Evolutionary conservation across 495 filamentous ascomycete species (phyloP), one percentile per base, ranked within the genome.

Genomic region (Aspergillus cristatus): DNA sequence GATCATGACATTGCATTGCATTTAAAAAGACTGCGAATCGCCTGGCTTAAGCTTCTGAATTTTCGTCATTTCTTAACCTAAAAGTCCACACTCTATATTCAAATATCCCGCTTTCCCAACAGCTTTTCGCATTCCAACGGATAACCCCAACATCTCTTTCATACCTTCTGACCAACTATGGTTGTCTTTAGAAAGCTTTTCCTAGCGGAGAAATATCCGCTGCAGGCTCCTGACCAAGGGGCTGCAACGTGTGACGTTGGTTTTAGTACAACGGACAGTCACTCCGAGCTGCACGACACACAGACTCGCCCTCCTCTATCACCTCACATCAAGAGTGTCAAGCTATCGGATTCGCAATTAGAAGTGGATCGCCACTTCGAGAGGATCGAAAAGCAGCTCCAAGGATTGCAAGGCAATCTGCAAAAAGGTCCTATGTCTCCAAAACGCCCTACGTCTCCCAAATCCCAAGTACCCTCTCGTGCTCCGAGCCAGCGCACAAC

Each of bases 381-480:
- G 18, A 53, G 56, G 18, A 60, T 66, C 15, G 63, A 67, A 18
- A 55, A 54, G 37, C 58, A 69, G 36, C 65, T 66, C 34, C 62
- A 65, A 41, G 51, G 57, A 49, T 43, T 63, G 43, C 58, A 67
- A 37, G 54, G 61, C 24, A 48, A 54, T 15, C 47, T 69, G 14
- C 51, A 41, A 8, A 24, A 45, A 18, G 45, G 55, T 14, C 58
- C 63, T 1, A 28, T 39, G 14, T 57, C 63, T 7, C 53, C 55
- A 34, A 45, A 46, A 14, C 47, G 54, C 14, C 58, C 63, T 1
- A 29, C 37, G 14, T 57, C 63, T 8, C 53, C 57, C 35, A 45
- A 46, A 14, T 58, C 54, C 3, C 47, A 50, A 28, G 35, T 35
- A 17, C 43, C 56, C 6, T 44, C 45, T 35, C 44, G 41, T 34